Evolutionary conservation across 2,329 filamentous ascomycete species (phyloP).

Genomic region (Pseudocercospora fijiensis): DNA sequence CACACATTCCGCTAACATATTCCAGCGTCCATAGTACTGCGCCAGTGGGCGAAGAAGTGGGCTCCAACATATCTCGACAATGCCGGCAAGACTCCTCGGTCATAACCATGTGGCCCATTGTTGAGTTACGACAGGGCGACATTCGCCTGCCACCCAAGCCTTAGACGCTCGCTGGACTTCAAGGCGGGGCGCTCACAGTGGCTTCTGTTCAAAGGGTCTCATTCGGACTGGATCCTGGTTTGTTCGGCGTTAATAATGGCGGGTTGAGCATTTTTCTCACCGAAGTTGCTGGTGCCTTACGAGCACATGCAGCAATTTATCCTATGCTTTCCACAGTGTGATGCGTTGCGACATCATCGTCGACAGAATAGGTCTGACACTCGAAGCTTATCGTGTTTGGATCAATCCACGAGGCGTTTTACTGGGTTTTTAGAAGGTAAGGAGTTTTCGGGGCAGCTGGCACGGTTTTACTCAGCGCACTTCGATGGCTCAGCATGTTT

Average conservation of each 20-base stretch:
- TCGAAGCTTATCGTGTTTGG: conserved; percentile 13
- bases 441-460: conserved; percentile 12
- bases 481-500: conserved; percentile 10
- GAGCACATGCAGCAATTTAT: conserved; percentile 1
- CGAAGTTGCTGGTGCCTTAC: not conserved
- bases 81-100: conserved; percentile 37
- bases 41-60: conserved; percentile 78
- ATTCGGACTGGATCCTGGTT: conserved; percentile 12
- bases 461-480: not conserved
- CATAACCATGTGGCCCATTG: conserved; percentile 25
- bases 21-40: conserved; percentile 82
- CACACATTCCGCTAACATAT: conserved; percentile 33
- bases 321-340: conserved; percentile 13
- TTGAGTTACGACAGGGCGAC: conserved; percentile 21
- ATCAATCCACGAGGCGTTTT: conserved; percentile 8
- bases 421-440: conserved; percentile 11
- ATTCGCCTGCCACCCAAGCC: conserved; percentile 14
- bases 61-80: conserved; percentile 39
- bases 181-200: conserved; percentile 11
- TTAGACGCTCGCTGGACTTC: conserved; percentile 22
- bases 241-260: conserved; percentile 25
- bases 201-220: conserved; percentile 20
- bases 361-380: conserved; percentile 11
- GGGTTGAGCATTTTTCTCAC: conserved; percentile 13
- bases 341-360: conserved; percentile 10